Percentiles rank a stretch among this genome's conserved stretches.
Evolutionary conservation across 148 eudicot genomes (phyloP).

Genomic region (Arctostaphylos glauca): DNA sequence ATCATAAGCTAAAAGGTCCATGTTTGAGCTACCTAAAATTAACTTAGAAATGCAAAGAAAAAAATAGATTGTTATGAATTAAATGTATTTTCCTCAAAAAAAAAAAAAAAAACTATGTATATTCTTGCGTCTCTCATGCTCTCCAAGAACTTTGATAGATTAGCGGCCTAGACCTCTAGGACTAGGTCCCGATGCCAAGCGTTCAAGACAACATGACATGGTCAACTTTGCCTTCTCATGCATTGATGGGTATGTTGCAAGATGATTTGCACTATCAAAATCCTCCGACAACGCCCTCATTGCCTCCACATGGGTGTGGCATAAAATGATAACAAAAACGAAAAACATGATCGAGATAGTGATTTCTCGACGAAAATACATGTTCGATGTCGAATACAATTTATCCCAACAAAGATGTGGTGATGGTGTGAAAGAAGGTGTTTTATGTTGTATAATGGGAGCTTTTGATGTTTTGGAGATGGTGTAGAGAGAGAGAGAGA

Average conservation of each 20-base stretch:
- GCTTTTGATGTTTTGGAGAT: background rate
- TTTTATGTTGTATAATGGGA: background rate
- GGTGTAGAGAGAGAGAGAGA: background rate
- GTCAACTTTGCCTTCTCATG: conserved; percentile 7
- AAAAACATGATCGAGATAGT: conserved; percentile 3
- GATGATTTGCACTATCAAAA: conserved; percentile 11
- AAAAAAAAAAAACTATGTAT: no score
- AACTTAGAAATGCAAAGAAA: background rate
- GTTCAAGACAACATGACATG: conserved; percentile 11
- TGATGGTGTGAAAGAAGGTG: background rate
- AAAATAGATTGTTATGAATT: no score
- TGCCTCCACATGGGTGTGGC: conserved; percentile 7
- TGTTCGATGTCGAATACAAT: background rate
- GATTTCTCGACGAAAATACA: conserved; percentile 8
- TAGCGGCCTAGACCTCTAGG: conserved; percentile 20
- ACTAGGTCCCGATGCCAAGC: conserved; percentile 19
- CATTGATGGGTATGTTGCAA: background rate
- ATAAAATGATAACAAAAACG: background rate
- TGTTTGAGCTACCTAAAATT: background rate
- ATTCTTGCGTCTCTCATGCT: no score
- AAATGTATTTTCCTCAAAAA: no score
- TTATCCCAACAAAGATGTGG: background rate
- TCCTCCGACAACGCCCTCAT: conserved; percentile 15
- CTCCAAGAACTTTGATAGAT: background rate
- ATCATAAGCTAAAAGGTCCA: background rate